phyloP scores from a whole-genome alignment of 1,284 basidiomycete genomes.

The Cutaneotrichosporon cavernicola region DNA sequence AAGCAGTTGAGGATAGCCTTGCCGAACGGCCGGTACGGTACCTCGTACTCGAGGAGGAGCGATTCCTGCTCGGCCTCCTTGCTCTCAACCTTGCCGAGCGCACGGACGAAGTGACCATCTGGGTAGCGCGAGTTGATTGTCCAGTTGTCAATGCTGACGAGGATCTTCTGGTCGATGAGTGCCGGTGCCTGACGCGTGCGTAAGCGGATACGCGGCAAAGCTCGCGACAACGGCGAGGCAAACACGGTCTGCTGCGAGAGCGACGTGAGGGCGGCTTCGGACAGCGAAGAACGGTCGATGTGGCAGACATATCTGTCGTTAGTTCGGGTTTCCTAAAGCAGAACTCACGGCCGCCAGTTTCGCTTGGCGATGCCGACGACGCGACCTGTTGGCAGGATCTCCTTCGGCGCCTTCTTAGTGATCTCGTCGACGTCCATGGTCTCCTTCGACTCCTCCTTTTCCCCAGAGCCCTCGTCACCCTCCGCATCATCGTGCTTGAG shows the following conservation, averaged over 20 bases:
- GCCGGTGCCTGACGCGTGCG: slow-evolving; percentile 89
- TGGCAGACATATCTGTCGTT: slow-evolving; percentile 84
- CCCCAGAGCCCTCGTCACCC: slow-evolving; percentile 76
- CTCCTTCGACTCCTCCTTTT: slow-evolving; percentile 44
- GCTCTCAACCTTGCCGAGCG: slow-evolving; percentile 84
- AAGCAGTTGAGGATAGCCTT: slow-evolving; percentile 90
- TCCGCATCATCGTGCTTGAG: slow-evolving; percentile 89
- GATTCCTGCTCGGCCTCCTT: slow-evolving; percentile 97
- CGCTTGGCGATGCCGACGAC: slow-evolving; percentile 91
- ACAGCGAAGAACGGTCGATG: slow-evolving; percentile 83
- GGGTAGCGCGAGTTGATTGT: slow-evolving; percentile 83
- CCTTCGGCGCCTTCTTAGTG: slow-evolving; percentile 52
- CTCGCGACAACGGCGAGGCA: slow-evolving; percentile 87
- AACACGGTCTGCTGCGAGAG: slow-evolving; percentile 89
- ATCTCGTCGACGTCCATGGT: slow-evolving; percentile 48
- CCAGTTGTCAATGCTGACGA: slow-evolving; percentile 95
- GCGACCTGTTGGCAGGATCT: slow-evolving; percentile 76
- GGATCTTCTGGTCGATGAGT: slow-evolving; percentile 89
- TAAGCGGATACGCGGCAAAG: slow-evolving; percentile 89
- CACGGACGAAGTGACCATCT: slow-evolving; percentile 94
- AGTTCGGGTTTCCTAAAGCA: not conserved
- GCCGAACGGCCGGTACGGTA: slow-evolving; percentile 94
- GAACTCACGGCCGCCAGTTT: slow-evolving; percentile 83
- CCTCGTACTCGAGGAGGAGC: slow-evolving; percentile 89
- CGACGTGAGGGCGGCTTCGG: slow-evolving; percentile 73